Percentiles rank a stretch among this genome's conserved stretches.
Conservation (phyloP, 1,284 basidiomycete genomes). For the Sanghuangporus sanghuang region DNA sequence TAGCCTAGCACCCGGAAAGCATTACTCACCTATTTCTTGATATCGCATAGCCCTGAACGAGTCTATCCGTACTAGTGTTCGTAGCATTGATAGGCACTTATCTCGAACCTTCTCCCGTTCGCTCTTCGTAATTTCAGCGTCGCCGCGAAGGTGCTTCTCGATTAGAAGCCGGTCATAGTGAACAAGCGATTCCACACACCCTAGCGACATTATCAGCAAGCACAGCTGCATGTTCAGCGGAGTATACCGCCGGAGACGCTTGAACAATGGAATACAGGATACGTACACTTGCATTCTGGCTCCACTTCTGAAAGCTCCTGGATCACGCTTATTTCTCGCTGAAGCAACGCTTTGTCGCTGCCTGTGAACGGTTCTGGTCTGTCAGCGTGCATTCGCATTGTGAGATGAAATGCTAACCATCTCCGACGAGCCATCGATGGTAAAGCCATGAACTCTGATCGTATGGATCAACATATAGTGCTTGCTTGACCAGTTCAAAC, state of each 20-base stretch:
- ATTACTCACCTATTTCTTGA: conserved; percentile 49
- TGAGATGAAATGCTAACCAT: conserved; percentile 40
- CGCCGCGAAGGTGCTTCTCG: conserved; percentile 30
- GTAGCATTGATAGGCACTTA: conserved; percentile 50
- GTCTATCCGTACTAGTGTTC: conserved; percentile 52
- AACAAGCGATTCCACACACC: conserved; percentile 91
- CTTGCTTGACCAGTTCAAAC: conserved; percentile 88
- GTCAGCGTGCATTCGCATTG: neutral
- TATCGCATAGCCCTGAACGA: conserved; percentile 57
- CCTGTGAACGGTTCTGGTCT: conserved; percentile 33
- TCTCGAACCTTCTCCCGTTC: conserved; percentile 35
- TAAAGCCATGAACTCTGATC: conserved; percentile 99
- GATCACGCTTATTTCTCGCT: conserved; percentile 79
- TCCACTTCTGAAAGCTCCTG: conserved; percentile 87
- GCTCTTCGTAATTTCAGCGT: conserved; percentile 21
- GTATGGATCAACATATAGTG: conserved; percentile 93
- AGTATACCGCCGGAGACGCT: neutral
- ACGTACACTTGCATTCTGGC: conserved; percentile 89
- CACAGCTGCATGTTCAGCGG: neutral
- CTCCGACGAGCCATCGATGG: conserved; percentile 90
- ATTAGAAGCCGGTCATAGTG: conserved; percentile 68
- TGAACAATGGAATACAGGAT: neutral
- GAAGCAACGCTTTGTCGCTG: conserved; percentile 49
- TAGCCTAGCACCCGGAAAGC: neutral
- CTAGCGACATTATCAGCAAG: conserved; percentile 35